Evolutionary conservation across 257 asterid genomes (phyloP), one percentile per base, ranked within the genome.

Genomic region (Solanum commersonii): DNA sequence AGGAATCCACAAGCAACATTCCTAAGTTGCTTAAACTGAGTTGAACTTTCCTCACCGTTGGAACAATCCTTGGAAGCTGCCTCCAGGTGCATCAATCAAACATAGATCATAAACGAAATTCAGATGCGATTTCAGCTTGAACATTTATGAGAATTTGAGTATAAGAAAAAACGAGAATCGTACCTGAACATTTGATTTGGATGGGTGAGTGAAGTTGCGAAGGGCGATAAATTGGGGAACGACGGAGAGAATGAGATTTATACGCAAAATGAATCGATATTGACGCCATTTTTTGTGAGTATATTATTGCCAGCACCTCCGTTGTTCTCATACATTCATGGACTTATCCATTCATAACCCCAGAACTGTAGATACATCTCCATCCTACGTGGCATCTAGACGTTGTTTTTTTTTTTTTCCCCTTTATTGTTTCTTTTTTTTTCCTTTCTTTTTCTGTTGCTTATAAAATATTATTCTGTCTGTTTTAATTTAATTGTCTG

Each of bases 1-100:
- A 96, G 95, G 87, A 94, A 56, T 8, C 99, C 98, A 91, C 95
- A 95, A 87, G 98, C 98, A 34, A 92, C 96, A 89, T 90, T 93
- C 74, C 95, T 95, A 8, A 96, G 89, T 88, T 94, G 94, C 93
- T 94, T 94, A 78, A 93, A 92, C 15, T 88, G 90, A 84, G 85
- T 29, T 52, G 56, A 68, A 73, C 18, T 89, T 31, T 91, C 93
- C 27, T 90, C 90, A 16, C 82, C 31, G 65, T 90, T 84, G 16
- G 82, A 63, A 65, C 56, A 89, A 78, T 90, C 96, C 77, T 84
- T 91, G 82, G 89, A 20, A 90, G 90, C 98, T 96, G 91, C 89
- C 67, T n/a, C 35, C 40, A 56, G 65, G n/a, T 56, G 65, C 65
- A 56, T 56, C 65, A 56, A 56, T 56, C 65, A 56, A 56, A 56